Evolutionary conservation across 2,329 filamentous ascomycete species (phyloP).

Genomic region (Cephalotrichum gorgonifer): DNA sequence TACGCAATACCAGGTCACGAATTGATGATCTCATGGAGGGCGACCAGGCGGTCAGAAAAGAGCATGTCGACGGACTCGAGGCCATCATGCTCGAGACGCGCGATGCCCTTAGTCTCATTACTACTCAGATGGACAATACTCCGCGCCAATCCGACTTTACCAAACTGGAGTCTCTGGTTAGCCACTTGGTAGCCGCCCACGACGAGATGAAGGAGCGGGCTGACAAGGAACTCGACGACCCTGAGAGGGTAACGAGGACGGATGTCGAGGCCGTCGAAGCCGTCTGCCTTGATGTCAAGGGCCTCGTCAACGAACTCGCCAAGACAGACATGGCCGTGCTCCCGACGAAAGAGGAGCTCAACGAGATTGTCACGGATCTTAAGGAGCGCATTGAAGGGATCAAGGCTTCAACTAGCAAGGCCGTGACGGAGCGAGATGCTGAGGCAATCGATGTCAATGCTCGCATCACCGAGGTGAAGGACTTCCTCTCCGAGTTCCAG

Average conservation of each 20-base stretch:
- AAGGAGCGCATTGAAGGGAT: conserved; percentile 58
- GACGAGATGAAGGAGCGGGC: conserved; percentile 60
- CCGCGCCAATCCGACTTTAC: conserved; percentile 72
- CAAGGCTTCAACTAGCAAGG: conserved; percentile 64
- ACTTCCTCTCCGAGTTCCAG: conserved; percentile 67
- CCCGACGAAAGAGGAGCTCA: conserved; percentile 69
- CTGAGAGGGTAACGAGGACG: conserved; percentile 64
- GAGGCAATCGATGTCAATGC: conserved; percentile 73
- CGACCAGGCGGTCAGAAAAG: conserved; percentile 58
- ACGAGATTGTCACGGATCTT: conserved; percentile 59
- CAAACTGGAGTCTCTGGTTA: conserved; percentile 66
- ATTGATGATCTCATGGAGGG: conserved; percentile 71
- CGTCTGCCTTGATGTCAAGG: conserved; percentile 77
- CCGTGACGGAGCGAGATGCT: conserved; percentile 72
- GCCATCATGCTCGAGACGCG: conserved; percentile 60
- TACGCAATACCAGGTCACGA: conserved; percentile 80
- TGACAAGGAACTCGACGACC: conserved; percentile 42
- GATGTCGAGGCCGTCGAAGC: conserved; percentile 75
- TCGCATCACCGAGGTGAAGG: conserved; percentile 69
- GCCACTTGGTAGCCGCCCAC: conserved; percentile 63
- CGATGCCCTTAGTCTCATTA: conserved; percentile 57
- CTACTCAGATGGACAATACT: conserved; percentile 56
- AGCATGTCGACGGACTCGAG: conserved; percentile 58
- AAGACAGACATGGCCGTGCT: conserved; percentile 61
- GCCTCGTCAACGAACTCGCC: conserved; percentile 61